A percentile compares a stretch with the other conserved stretches of the same genome.
Evolutionary conservation across 306 rosid species (phyloP).

Genomic region (Prinsepia uniflora): DNA sequence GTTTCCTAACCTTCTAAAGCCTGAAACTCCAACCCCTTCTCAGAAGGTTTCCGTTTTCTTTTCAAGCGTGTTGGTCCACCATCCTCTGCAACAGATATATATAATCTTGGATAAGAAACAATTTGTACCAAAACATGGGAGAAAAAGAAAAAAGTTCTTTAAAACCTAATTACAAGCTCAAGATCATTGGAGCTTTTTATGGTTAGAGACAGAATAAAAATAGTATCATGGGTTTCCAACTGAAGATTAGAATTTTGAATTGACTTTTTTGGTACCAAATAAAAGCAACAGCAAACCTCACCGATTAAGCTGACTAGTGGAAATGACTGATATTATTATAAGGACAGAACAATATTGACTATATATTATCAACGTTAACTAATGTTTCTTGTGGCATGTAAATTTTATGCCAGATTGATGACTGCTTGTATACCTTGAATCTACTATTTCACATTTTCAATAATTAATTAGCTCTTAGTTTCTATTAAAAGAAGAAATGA

Average conservation of each 20-base stretch:
- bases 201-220: neutral
- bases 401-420: neutral
- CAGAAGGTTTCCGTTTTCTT: slow-evolving; percentile 82
- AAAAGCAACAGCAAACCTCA: slow-evolving; percentile 6
- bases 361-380: neutral
- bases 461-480: neutral
- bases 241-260: neutral
- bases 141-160: neutral
- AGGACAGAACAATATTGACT: neutral
- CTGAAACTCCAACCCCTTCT: slow-evolving; percentile 82
- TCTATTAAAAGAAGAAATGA: neutral
- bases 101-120: slow-evolving; percentile 15
- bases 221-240: neutral
- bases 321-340: neutral
- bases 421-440: neutral
- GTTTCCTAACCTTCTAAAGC: slow-evolving; percentile 63
- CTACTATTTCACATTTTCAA: neutral
- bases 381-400: neutral
- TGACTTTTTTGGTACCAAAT: neutral
- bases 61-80: slow-evolving; percentile 52
- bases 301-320: neutral
- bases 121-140: slow-evolving; percentile 2
- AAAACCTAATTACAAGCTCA: neutral
- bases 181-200: neutral
- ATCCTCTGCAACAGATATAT: slow-evolving; percentile 46